phyloP scores from a whole-genome alignment of 139 green algal species.

The Medakamo hakoo region DNA sequence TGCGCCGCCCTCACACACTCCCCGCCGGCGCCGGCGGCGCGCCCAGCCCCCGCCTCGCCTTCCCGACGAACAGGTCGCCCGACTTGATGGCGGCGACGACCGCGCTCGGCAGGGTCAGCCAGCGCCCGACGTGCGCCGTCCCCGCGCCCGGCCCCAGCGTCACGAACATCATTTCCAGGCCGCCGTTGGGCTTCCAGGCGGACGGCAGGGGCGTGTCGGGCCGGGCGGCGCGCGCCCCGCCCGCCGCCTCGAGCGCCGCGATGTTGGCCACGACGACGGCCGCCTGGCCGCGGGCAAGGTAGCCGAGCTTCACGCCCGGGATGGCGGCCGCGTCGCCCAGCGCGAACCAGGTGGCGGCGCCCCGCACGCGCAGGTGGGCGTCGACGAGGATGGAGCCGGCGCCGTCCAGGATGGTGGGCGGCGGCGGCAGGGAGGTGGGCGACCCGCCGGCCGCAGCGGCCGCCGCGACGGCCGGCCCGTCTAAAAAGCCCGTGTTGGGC shows the following conservation, averaged over 20 bases:
- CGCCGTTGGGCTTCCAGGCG: neutral
- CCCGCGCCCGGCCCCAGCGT: neutral
- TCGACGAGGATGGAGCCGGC: neutral
- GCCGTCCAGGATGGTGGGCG: neutral
- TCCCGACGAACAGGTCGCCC: neutral
- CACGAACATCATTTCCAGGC: neutral
- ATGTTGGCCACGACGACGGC: neutral
- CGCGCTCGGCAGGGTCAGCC: neutral
- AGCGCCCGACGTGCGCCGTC: neutral
- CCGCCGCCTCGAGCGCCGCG: neutral
- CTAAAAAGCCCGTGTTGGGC: no score
- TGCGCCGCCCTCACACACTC: neutral
- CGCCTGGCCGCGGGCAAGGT: neutral
- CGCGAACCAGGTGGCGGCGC: neutral
- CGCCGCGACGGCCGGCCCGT: no score
- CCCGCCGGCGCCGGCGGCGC: no score
- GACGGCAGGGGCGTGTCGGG: neutral
- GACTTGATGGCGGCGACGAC: neutral
- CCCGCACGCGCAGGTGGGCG: constrained; percentile 1
- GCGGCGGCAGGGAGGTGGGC: neutral
- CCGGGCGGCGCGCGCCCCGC: neutral
- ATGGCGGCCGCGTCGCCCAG: neutral
- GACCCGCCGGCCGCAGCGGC: neutral
- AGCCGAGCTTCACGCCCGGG: neutral
- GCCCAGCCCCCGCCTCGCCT: neutral